Base-by-base conservation (phyloP, 2,329 filamentous ascomycete genomes). In the Sclerotiophoma versabilis region DNA sequence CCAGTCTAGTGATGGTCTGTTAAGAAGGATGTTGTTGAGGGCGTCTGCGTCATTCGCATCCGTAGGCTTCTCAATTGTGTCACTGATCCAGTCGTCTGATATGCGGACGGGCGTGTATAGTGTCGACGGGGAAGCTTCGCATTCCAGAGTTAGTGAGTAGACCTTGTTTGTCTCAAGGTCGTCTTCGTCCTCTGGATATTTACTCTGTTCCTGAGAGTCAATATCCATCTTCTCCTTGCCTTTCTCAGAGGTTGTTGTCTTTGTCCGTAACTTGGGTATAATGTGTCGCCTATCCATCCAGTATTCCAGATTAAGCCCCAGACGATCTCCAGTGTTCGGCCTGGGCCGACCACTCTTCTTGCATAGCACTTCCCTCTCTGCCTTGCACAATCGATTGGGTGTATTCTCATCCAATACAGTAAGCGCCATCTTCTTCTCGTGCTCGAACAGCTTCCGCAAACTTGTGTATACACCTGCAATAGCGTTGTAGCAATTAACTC, bases 281-380 rank as follows among this genome's bases (percentile, higher is more conserved):
- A 85, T 72, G 39, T 83, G 79, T 39, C 84, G 80, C 49, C 80
- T 78, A 63, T 88, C 82, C 72, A 85, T 87, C 91, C 91, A 95
- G 71, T 93, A 96, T 60, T 92, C 88, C 32, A 95, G 65, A 42
- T 84, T 85, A 50, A 93, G 76, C 1, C 91, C 91, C 22, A 93
- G 77, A 43, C 82, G 83, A 19, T 83, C 82, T 44, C 85, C 80
- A 12, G 83, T 82, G 73, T 95, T 89, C 83, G 93, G 89, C 25
- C 82, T 77, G 0, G 91, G 90, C 25, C 81, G 81, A 2, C 91
- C 91, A 69, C 89, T 88, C 59, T 83, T 85, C 51, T 84, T 84
- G 69, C 89, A 92, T 73, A 91, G 82, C 39, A 85, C 87, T 44
- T 82, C 76, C n/a, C 81, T 76, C 36, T 81, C 79, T 10, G 87